A percentile compares a stretch with the other conserved stretches of the same genome.
These are phyloP conservation scores for Ajuga reptans DNA, from an alignment of 305 asterid species.

Conservation along the genomic window DNA sequence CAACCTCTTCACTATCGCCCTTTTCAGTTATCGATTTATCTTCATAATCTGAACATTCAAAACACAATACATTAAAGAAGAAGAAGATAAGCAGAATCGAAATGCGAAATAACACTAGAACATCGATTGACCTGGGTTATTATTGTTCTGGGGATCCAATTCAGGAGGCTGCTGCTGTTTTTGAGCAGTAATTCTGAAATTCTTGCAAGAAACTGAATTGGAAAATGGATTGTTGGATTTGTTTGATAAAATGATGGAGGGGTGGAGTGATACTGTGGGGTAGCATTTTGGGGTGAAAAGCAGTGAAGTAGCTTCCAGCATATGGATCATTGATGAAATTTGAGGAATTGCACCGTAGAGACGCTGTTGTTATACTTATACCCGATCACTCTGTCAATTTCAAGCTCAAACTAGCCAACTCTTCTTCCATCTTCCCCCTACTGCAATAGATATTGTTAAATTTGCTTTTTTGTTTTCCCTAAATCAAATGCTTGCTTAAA, in stretches of 20 bases:
- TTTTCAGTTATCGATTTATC: conserved; percentile 27
- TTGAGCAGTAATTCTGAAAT: conserved; percentile 24
- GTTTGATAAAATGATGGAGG: conserved; percentile 10
- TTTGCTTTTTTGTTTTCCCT: no score
- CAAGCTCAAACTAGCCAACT: no score
- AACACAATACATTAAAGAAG: background rate
- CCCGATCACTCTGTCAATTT: background rate
- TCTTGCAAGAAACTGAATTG: conserved; percentile 23
- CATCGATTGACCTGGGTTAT: conserved; percentile 21
- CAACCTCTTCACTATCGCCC: conserved; percentile 31
- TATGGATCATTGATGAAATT: conserved; percentile 17
- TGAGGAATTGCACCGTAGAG: background rate
- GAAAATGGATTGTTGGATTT: conserved; percentile 11
- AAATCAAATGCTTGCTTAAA: no score
- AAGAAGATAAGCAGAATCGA: conserved; percentile 15
- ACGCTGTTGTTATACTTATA: background rate
- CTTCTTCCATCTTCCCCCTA: no score
- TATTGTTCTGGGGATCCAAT: conserved; percentile 22
- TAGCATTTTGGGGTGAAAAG: conserved; percentile 24
- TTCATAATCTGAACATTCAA: conserved; percentile 25
- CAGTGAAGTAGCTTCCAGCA: conserved; percentile 27
- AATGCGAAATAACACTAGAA: background rate
- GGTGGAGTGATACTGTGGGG: conserved; percentile 8
- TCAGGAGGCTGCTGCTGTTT: conserved; percentile 26
- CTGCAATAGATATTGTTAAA: no score